Evolutionary conservation across 169 alveolate species (phyloP), one percentile per base, ranked within the genome.

Genomic region (Plasmodium adleri): DNA sequence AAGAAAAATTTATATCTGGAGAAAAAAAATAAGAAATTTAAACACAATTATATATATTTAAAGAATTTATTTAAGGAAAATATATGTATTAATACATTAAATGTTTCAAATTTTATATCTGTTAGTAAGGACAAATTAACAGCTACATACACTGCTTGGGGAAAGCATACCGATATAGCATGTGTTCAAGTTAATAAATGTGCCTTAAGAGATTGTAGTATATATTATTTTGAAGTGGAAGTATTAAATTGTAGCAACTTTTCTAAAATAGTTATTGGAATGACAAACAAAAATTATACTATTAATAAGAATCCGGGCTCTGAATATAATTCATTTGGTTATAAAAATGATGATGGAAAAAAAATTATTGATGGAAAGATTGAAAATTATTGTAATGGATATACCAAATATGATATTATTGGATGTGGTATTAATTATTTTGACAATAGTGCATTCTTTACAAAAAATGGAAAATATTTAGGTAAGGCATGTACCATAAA

Each of bases 401-500:
- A 93, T 70, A 93, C 94, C 15, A 62, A 76, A 58, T 89, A 93
- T 78, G 97, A 95, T 64, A 93, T 93, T n/a, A 72, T 95, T 12
- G 97, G 97, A 6, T 94, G 96, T 59, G 97, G 97, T 17, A 93
- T 95, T 22, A 92, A 94, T 58, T 90, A 95, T 74, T 26, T 67
- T 66, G 88, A 93, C 28, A 93, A 89, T 39, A 75, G 93, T 45
- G 92, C 94, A 15, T 95, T 95, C 87, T 95, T 93, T 80, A 95
- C 97, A 10, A 88, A 88, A 49, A 95, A 95, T 76, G 97, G 97
- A 8, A 78, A 72, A 47, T 93, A 66, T 63, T 73, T 93, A 58
- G 97, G 97, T 22, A 73, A 72, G 39, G 93, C 74, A 17, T 87
- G 90, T 5, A 88, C 26, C 43, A 72, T 83, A 15, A 83, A 83